Evolutionary conservation across 192 early-diverging fungal genomes (phyloP), one percentile per base, ranked within the genome.

Genomic region (Coemansia sp.): DNA sequence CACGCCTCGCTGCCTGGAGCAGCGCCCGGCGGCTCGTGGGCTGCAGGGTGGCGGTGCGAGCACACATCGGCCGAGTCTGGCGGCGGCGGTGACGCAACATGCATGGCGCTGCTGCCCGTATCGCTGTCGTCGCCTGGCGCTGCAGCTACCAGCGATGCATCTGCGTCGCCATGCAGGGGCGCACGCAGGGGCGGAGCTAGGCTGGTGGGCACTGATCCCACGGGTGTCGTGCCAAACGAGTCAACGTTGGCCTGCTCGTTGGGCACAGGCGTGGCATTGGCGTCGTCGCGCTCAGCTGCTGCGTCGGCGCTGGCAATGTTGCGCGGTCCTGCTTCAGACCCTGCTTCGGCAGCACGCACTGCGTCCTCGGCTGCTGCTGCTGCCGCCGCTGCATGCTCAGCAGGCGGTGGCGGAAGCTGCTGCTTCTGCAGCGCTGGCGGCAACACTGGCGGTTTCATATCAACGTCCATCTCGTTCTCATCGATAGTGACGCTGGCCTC

Each of bases 401-500:
- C 43, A 0, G 24, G 43, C 19, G 55, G 17, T 17, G 27, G 19
- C 23, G 53, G 23, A 22, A 14, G 32, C 38, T 58, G 65, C 54
- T 54, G 63, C 25, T 49, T 56, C 48, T 54, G 62, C 23, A 76
- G 45, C 9, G 62, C 50, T 5, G 73, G 52, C n/a, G 73, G 73
- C 45, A 81, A 67, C 12, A 61, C n/a, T 58, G 59, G 69, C 45
- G 66, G 61, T 25, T 56, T 54, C 24, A 62, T 58, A 43, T 76
- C 78, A 12, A 81, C 66, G 47, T 78, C 75, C 71, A 75, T 77
- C 45, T 82, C 81, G 63, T 75, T 78, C 62, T 82, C 80, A 38
- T 82, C 80, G 10, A 77, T 58, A 0, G 75, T 78, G 21, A 93
- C 90, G 74, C 73, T 85, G 49, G 88, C 92, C 48, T 93, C 92